Evolutionary conservation across 805 yeast species (phyloP).

Genomic region (Metschnikowia reukaufii): DNA sequence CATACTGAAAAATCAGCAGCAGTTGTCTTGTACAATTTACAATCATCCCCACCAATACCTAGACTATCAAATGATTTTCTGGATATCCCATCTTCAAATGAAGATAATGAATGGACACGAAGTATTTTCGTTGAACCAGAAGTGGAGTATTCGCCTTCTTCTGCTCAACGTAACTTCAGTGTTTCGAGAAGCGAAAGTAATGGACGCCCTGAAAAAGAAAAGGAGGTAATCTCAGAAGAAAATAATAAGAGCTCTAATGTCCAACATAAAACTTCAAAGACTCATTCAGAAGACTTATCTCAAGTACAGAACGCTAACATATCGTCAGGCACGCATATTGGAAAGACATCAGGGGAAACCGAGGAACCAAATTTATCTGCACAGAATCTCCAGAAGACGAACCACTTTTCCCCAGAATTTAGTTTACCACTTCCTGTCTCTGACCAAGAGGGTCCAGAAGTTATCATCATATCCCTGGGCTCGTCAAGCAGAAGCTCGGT

Average conservation of each 20-base stretch:
- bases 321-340: too few relatives aligned
- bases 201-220: neutral
- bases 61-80: neutral
- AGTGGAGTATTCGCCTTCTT: neutral
- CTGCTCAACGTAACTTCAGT: neutral
- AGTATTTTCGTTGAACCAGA: neutral
- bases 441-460: neutral
- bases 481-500: slow-evolving; percentile 1
- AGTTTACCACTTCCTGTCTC: neutral
- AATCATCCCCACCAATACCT: neutral
- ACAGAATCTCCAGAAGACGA: neutral
- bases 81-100: neutral
- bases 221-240: too few relatives aligned
- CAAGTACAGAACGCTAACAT: too few relatives aligned
- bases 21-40: too few relatives aligned
- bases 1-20: neutral
- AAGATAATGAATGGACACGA: neutral
- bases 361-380: neutral
- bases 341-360: too few relatives aligned
- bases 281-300: too few relatives aligned
- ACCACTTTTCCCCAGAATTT: neutral
- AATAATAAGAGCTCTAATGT: too few relatives aligned
- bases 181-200: neutral
- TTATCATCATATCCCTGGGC: slow-evolving; percentile 3
- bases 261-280: too few relatives aligned